Conservation (phyloP, 768 basidiomycete species). For the Mycena leptocephala region DNA sequence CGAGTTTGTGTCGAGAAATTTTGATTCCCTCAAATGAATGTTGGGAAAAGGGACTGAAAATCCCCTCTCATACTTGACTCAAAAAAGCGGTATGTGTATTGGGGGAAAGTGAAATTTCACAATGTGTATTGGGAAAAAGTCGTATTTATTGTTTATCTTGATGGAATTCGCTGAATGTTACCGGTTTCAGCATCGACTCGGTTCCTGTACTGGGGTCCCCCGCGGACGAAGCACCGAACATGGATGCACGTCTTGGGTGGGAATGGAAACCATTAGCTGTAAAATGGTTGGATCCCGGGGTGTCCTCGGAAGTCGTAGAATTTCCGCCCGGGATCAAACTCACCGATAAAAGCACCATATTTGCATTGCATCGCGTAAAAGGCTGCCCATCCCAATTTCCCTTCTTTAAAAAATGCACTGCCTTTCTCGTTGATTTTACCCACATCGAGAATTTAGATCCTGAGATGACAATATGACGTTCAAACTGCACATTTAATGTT, state of each 20-base stretch:
- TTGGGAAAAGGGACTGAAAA: neutral
- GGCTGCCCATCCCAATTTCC: neutral
- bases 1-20: neutral
- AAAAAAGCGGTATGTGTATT: neutral
- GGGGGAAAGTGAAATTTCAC: neutral
- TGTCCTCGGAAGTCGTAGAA: slow-evolving; percentile 10
- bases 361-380: slow-evolving; percentile 6
- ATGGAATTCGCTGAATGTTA: too few relatives aligned
- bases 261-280: neutral
- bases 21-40: neutral
- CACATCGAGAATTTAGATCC: neutral
- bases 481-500: too few relatives aligned
- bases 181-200: too few relatives aligned
- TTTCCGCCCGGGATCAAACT: neutral
- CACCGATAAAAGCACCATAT: slow-evolving; percentile 3
- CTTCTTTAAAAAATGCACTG: neutral
- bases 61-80: neutral
- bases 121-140: neutral
- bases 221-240: slow-evolving; percentile 12
- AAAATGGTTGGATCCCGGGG: neutral
- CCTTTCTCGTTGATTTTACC: slow-evolving; percentile 12
- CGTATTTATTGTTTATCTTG: too few relatives aligned
- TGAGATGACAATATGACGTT: too few relatives aligned
- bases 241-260: slow-evolving; percentile 15
- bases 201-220: too few relatives aligned